phyloP scores from a whole-genome alignment of 495 filamentous ascomycete genomes.

The Paragyromitra xinjiangensis region DNA sequence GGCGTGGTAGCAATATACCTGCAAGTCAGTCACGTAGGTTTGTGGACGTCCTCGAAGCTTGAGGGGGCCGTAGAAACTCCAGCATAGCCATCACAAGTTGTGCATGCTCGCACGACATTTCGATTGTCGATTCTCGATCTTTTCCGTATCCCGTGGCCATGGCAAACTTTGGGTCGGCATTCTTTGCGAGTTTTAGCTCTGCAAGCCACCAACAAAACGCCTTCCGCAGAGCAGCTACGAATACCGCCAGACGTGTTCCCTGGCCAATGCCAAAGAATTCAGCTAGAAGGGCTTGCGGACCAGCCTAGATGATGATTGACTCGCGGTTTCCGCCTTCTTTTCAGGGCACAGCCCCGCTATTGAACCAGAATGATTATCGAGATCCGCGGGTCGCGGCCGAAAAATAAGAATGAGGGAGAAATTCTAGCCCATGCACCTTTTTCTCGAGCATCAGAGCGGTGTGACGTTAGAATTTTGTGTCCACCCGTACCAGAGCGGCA shows the following conservation, averaged over 20 bases:
- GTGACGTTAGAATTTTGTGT: constrained; percentile 22
- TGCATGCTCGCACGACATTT: neutral
- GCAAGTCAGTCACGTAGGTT: constrained; percentile 24
- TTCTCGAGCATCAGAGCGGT: neutral
- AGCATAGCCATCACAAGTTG: neutral
- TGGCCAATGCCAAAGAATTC: neutral
- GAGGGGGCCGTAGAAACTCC: neutral
- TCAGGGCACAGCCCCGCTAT: neutral
- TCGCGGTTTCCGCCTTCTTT: neutral
- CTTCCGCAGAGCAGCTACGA: constrained; percentile 1
- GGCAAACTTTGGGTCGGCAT: constrained; percentile 7
- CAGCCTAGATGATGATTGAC: constrained; percentile 3
- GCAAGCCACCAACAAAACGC: constrained; percentile 34
- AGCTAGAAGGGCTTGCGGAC: neutral
- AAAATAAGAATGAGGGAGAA: constrained; percentile 15
- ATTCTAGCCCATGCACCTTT: constrained; percentile 11
- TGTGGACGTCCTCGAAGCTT: neutral
- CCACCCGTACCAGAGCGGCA: constrained; percentile 7
- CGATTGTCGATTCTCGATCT: neutral
- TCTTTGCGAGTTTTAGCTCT: constrained; percentile 15
- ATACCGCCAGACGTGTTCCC: neutral
- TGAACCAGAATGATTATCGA: constrained; percentile 8
- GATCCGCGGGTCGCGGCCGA: neutral
- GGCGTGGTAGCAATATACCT: constrained; percentile 9
- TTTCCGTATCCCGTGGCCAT: neutral